phyloP scores from a whole-genome alignment of 108 stramenopile species.

The Fistulifera pelliculosa region DNA sequence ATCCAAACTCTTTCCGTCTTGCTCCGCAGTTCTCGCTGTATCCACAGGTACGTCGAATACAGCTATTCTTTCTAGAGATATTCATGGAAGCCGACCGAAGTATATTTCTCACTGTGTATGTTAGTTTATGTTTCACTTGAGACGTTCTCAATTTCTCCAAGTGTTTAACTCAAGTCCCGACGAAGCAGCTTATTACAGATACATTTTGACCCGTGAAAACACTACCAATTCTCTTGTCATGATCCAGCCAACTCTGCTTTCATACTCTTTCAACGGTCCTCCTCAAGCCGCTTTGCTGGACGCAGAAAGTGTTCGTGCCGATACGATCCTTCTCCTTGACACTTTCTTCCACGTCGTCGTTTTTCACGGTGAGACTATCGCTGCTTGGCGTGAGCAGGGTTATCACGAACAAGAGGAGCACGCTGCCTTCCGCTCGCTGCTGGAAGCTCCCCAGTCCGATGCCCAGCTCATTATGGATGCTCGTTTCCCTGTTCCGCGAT shows the following conservation, averaged over 20 bases:
- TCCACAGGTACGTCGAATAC: slow-evolving; percentile 74
- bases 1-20: slow-evolving; percentile 88
- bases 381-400: slow-evolving; percentile 95
- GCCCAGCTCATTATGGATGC: slow-evolving; percentile 97
- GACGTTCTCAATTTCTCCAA: slow-evolving; percentile 93
- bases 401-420: slow-evolving; percentile 98
- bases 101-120: too few relatives aligned
- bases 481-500: slow-evolving; percentile 95
- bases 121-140: slow-evolving; percentile 89
- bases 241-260: slow-evolving; percentile 98
- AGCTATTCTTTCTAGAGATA: too few relatives aligned
- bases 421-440: slow-evolving; percentile 82
- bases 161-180: slow-evolving; percentile 98
- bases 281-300: slow-evolving; percentile 94
- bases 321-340: slow-evolving; percentile 95
- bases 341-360: slow-evolving; percentile 99
- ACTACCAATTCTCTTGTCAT: slow-evolving; percentile 94
- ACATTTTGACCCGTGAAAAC: slow-evolving; percentile 85
- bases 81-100: too few relatives aligned
- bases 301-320: slow-evolving; percentile 88
- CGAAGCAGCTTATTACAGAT: slow-evolving; percentile 95
- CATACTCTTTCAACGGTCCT: slow-evolving; percentile 93
- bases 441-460: slow-evolving; percentile 95
- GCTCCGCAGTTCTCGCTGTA: slow-evolving; percentile 92
- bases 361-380: slow-evolving; percentile 99